Conservation (phyloP, 164 flowering plant genomes). For the Aristolochia contorta region DNA sequence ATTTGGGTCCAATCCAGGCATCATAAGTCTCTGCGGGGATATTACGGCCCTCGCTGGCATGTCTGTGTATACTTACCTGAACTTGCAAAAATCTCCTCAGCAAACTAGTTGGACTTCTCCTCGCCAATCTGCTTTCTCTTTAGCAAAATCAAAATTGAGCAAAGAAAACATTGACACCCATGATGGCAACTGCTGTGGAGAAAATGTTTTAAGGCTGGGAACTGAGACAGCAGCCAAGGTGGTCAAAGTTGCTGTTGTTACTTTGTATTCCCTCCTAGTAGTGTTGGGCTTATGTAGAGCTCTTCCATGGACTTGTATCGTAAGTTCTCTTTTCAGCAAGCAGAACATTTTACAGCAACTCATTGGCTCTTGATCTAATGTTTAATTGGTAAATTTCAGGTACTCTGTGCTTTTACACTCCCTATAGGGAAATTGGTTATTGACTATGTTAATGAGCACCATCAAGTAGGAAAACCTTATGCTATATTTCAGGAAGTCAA, state of each 20-base stretch:
- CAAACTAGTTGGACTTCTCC: conserved; percentile 31
- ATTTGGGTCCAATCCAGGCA: conserved; percentile 82
- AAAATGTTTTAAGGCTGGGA: conserved; percentile 70
- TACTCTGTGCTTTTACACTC: conserved; percentile 60
- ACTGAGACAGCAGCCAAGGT: conserved; percentile 45
- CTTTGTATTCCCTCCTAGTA: conserved; percentile 42
- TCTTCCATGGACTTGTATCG: too few species aligned
- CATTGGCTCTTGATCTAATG: neutral
- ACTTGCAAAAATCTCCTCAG: conserved; percentile 29
- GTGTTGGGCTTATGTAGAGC: conserved; percentile 40
- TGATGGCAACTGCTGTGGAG: conserved; percentile 28
- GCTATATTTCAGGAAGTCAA: too few species aligned
- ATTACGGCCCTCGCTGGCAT: conserved; percentile 73
- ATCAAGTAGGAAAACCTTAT: conserved; percentile 20
- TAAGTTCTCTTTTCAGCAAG: too few species aligned
- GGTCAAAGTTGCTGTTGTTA: conserved; percentile 41
- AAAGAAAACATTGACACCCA: conserved; percentile 46
- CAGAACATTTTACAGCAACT: too few species aligned
- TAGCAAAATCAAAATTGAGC: too few species aligned
- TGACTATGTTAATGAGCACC: conserved; percentile 51
- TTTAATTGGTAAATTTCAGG: conserved; percentile 20
- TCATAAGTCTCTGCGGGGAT: conserved; percentile 68
- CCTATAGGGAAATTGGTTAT: too few species aligned
- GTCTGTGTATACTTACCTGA: conserved; percentile 79
- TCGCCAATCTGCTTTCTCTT: conserved; percentile 48